Conservation (phyloP, 768 basidiomycete genomes). For the Leccinum boreale region DNA sequence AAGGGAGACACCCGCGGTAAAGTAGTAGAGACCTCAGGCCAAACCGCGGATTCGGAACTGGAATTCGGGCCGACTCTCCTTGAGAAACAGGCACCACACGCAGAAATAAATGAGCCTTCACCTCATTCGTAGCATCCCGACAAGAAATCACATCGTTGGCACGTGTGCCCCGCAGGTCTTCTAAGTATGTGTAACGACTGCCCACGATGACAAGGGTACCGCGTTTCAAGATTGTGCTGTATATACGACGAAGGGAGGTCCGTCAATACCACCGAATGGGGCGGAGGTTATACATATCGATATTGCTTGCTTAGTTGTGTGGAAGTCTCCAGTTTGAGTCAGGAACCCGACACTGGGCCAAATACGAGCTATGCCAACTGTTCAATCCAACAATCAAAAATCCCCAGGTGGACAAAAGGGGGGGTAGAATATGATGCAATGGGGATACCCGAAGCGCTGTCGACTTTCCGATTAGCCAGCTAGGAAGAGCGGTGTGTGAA, state of each 20-base stretch:
- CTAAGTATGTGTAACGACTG: conserved; percentile 24
- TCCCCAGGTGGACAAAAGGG: conserved; percentile 13
- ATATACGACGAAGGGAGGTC: background rate
- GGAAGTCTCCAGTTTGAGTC: conserved; percentile 2
- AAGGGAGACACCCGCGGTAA: background rate
- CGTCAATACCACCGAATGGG: background rate
- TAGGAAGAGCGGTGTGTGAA: background rate
- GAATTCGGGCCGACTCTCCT: background rate
- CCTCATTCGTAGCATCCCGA: conserved; percentile 31
- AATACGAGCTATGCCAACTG: background rate
- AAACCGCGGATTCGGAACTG: background rate
- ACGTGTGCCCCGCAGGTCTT: conserved; percentile 38
- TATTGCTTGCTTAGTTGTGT: conserved; percentile 24
- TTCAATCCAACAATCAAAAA: conserved; percentile 30
- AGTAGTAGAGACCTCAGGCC: background rate
- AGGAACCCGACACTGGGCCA: conserved; percentile 14
- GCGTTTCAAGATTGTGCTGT: conserved; percentile 27
- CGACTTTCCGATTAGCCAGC: background rate
- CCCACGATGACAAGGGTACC: conserved; percentile 35
- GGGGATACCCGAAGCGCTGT: background rate
- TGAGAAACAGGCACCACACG: background rate
- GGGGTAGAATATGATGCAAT: background rate
- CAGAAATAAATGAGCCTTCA: conserved; percentile 13
- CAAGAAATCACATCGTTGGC: conserved; percentile 36
- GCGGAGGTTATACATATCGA: background rate